A percentile compares a stretch with the other conserved stretches of the same genome.
Conservation (phyloP, 305 asterid species). For the Euphrasia arctica region DNA sequence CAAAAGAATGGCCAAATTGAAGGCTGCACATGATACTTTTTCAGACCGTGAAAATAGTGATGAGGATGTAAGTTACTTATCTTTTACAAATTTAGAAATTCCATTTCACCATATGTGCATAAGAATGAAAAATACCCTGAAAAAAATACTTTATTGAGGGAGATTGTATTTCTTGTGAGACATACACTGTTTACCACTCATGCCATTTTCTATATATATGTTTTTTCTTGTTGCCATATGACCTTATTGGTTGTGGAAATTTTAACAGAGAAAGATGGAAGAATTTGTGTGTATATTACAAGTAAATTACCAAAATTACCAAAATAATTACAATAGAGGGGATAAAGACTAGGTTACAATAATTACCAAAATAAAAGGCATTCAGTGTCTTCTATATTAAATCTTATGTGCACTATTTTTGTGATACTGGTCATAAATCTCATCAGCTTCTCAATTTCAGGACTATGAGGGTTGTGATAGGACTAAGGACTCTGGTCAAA, state of each 20-base stretch:
- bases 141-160: slow-evolving; percentile 4
- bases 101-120: slow-evolving; percentile 13
- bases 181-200: slow-evolving; percentile 11
- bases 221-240: slow-evolving; percentile 15
- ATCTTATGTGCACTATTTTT: slow-evolving; percentile 30
- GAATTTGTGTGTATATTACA: no score
- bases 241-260: slow-evolving; percentile 23
- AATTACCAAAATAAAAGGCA: not conserved
- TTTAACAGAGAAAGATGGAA: no score
- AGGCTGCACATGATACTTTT: slow-evolving; percentile 31
- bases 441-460: slow-evolving; percentile 35
- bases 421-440: slow-evolving; percentile 24
- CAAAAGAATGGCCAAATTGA: slow-evolving; percentile 55
- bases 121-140: slow-evolving; percentile 15
- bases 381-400: slow-evolving; percentile 23
- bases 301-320: no score
- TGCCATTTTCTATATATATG: slow-evolving; percentile 14
- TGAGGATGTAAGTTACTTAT: slow-evolving; percentile 47
- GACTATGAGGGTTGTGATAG: slow-evolving; percentile 41
- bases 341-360: no score
- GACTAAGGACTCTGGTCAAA: slow-evolving; percentile 45
- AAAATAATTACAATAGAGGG: no score
- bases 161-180: slow-evolving; percentile 5
- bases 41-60: slow-evolving; percentile 36
- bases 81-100: slow-evolving; percentile 11